Conservation (phyloP, 257 asterid species). For the Ocimum tenuiflorum region DNA sequence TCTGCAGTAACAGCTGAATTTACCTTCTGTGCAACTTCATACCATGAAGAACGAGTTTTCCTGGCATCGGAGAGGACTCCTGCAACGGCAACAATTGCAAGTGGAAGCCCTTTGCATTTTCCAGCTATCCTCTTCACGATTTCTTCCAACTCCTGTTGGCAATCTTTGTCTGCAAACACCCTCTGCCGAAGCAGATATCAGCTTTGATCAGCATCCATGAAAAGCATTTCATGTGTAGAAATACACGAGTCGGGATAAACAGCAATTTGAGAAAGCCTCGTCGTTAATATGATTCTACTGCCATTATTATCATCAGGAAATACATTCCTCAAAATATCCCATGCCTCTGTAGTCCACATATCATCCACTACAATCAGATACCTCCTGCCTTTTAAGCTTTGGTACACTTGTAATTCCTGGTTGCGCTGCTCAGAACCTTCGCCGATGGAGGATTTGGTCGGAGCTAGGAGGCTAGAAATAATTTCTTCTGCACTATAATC, state of each 20-base stretch:
- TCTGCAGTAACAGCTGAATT: no score
- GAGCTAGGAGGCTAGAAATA: no score
- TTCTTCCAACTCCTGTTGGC: background rate
- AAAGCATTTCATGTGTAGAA: background rate
- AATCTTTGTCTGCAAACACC: background rate
- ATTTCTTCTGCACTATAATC: background rate
- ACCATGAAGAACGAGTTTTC: no score
- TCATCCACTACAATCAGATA: background rate
- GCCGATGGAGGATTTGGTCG: no score
- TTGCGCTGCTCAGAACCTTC: no score
- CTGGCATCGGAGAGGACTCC: background rate
- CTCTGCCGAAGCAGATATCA: background rate
- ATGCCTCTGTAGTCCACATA: no score
- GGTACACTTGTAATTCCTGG: background rate
- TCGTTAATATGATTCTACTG: conserved; percentile 3
- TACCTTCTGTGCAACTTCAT: background rate
- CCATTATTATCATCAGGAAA: background rate
- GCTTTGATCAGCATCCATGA: background rate
- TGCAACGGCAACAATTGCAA: background rate
- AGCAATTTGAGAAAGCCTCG: background rate
- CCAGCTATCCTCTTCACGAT: background rate
- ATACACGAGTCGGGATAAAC: background rate
- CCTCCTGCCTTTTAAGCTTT: background rate
- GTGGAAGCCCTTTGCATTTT: background rate
- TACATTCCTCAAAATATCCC: background rate